Conservation (phyloP, 306 rosid species). For the Prunus campanulata region DNA sequence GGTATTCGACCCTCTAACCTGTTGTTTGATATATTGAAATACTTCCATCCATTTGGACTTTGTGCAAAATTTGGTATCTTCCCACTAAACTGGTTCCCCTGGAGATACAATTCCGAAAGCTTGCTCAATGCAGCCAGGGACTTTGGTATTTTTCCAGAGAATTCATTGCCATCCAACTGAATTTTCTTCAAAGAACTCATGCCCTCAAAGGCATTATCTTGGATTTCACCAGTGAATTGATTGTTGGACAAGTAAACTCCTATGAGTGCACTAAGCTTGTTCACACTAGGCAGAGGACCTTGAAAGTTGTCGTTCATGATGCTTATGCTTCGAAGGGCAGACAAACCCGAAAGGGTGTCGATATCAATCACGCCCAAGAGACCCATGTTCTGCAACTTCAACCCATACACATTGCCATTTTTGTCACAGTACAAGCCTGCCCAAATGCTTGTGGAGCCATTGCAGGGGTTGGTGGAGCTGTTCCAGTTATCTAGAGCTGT, state of each 20-base stretch:
- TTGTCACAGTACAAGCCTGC: constrained; percentile 45
- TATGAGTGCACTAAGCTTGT: constrained; percentile 30
- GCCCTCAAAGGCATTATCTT: constrained; percentile 48
- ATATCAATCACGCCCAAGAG: constrained; percentile 50
- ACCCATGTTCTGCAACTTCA: constrained; percentile 58
- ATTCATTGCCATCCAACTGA: constrained; percentile 48
- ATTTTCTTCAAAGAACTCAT: constrained; percentile 48
- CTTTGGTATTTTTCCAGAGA: constrained; percentile 54
- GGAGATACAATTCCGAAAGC: constrained; percentile 57
- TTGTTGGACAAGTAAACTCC: constrained; percentile 54
- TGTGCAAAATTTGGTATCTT: constrained; percentile 49
- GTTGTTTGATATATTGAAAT: constrained; percentile 51
- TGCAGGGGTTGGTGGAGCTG: constrained; percentile 28
- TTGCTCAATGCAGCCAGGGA: constrained; percentile 54
- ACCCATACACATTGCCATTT: constrained; percentile 17
- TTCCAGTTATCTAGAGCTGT: constrained; percentile 45
- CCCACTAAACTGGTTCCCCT: constrained; percentile 55
- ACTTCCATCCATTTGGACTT: constrained; percentile 24
- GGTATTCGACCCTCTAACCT: constrained; percentile 63
- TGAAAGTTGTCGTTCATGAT: constrained; percentile 49
- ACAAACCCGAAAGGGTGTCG: constrained; percentile 34
- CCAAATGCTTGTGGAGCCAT: constrained; percentile 28
- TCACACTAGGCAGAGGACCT: constrained; percentile 62
- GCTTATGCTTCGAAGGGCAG: constrained; percentile 48
- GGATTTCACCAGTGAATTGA: constrained; percentile 54